These are phyloP conservation scores for Cercospora brassicicola DNA, from an alignment of 2,329 filamentous ascomycete genomes.

Conservation along the genomic window DNA sequence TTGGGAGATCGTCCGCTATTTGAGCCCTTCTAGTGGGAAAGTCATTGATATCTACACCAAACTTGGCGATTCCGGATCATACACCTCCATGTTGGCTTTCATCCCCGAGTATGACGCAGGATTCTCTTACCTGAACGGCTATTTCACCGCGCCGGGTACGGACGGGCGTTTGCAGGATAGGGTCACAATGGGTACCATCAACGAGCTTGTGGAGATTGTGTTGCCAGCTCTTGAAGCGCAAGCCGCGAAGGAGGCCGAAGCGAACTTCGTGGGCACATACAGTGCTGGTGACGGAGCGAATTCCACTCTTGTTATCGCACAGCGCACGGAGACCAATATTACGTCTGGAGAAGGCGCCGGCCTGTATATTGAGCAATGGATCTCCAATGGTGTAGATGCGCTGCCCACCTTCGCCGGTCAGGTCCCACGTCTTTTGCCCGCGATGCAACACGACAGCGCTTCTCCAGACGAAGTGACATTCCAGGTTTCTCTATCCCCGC, in stretches of 20 bases:
- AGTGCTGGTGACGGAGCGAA: neutral
- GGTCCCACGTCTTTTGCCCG: neutral
- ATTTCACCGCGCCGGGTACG: neutral
- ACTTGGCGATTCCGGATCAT: slow-evolving; percentile 42
- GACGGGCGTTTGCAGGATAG: neutral
- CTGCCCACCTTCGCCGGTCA: neutral
- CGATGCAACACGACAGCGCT: neutral
- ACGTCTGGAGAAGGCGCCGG: neutral
- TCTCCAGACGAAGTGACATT: neutral
- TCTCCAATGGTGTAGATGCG: neutral
- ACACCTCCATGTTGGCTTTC: slow-evolving; percentile 37
- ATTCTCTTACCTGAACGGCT: slow-evolving; percentile 41
- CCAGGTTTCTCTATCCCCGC: neutral
- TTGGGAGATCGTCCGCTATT: slow-evolving; percentile 46
- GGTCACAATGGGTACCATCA: neutral
- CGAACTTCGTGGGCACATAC: neutral
- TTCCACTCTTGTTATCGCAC: neutral
- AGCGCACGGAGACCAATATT: neutral
- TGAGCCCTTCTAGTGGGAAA: slow-evolving; percentile 31
- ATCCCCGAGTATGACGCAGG: slow-evolving; percentile 51
- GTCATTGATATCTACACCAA: slow-evolving; percentile 52
- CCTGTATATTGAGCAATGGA: slow-evolving; percentile 1
- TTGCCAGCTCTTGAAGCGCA: neutral
- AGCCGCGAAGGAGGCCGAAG: neutral
- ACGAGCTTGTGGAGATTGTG: neutral